Evolutionary conservation across 768 basidiomycete species (phyloP), one percentile per base, ranked within the genome.

Genomic region (Lactarius sp.): DNA sequence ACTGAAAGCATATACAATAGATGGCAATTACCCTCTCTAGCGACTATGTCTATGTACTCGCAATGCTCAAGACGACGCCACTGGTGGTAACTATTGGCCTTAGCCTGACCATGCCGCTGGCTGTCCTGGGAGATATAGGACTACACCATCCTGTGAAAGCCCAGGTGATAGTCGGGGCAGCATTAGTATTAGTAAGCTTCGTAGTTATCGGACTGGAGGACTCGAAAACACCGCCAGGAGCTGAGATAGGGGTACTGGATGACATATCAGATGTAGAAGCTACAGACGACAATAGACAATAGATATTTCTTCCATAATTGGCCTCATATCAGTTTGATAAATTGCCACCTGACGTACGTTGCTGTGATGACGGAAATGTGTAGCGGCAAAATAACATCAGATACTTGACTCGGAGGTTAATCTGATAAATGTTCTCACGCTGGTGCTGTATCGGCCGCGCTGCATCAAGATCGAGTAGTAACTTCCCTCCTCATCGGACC

Each of bases 31-130:
- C 92, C 0, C 75, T 90, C 37, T 84, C 83, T 9, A 91, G 89
- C 64, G 94, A 97, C 75, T 96, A 88, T 71, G 72, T 94, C 52
- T 93, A 93, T 71, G 85, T 92, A 34, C 71, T 92, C 20, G 90
- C 94, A 2, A 96, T 98, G 94, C 84, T 99, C 66, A 96, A 95
- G 77, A 99, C 96, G 7, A 94, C 94, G 1, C 95, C 95, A 0
- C 77, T 95, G 13, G 92, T 97, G 20, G 95, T 90, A 18, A 98
- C 96, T 0, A 79, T 98, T 59, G 96, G 96, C 33, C 80, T 98
- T 9, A 92, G 90, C 61, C 81, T 98, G 14, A 97, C 97, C 1
- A 97, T 98, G 73, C 96, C 94, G 5, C 78, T 95, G 56, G 93
- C 97, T 6, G 85, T 98, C 54, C 56, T 89, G 9, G 94, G 94